phyloP scores from a whole-genome alignment of 2,329 filamentous ascomycete genomes.

The Exophiala alcalophila region DNA sequence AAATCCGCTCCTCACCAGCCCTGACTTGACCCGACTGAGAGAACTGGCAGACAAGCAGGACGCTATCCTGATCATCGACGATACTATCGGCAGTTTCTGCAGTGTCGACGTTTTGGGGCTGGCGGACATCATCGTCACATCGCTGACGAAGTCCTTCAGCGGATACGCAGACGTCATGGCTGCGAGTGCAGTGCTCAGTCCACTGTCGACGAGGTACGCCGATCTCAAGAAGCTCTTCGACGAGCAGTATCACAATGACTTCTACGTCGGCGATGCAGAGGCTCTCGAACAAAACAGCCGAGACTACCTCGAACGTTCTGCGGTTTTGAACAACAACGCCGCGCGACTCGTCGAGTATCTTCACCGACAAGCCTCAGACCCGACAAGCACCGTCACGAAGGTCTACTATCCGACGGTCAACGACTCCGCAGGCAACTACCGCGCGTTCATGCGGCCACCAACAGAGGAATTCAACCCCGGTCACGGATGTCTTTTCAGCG shows the following conservation, averaged over 20 bases:
- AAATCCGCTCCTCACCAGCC: slow-evolving; percentile 47
- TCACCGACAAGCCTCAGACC: slow-evolving; percentile 16
- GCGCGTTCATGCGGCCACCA: slow-evolving; percentile 11
- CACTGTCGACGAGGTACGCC: slow-evolving; percentile 43
- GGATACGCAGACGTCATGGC: slow-evolving; percentile 57
- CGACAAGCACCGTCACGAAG: slow-evolving; percentile 21
- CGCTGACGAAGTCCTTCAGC: slow-evolving; percentile 59
- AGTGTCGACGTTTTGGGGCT: slow-evolving; percentile 47
- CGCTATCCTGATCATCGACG: slow-evolving; percentile 37
- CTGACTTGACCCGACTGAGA: slow-evolving; percentile 42
- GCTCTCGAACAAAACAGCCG: slow-evolving; percentile 29
- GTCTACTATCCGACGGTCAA: slow-evolving; percentile 30
- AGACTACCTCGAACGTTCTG: slow-evolving; percentile 30
- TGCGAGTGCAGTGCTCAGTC: slow-evolving; percentile 52
- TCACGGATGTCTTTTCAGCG: slow-evolving; percentile 54
- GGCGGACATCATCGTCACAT: slow-evolving; percentile 52
- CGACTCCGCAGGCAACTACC: slow-evolving; percentile 24
- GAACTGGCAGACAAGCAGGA: slow-evolving; percentile 40
- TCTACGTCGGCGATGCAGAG: slow-evolving; percentile 29
- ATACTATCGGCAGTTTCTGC: slow-evolving; percentile 38
- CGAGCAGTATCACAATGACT: slow-evolving; percentile 24
- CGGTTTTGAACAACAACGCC: slow-evolving; percentile 27
- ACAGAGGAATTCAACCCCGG: slow-evolving; percentile 51
- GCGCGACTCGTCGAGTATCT: slow-evolving; percentile 30
- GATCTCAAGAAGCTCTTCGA: slow-evolving; percentile 34